phyloP scores from a whole-genome alignment of 345 rosid species.

The Citrus cavaleriei region DNA sequence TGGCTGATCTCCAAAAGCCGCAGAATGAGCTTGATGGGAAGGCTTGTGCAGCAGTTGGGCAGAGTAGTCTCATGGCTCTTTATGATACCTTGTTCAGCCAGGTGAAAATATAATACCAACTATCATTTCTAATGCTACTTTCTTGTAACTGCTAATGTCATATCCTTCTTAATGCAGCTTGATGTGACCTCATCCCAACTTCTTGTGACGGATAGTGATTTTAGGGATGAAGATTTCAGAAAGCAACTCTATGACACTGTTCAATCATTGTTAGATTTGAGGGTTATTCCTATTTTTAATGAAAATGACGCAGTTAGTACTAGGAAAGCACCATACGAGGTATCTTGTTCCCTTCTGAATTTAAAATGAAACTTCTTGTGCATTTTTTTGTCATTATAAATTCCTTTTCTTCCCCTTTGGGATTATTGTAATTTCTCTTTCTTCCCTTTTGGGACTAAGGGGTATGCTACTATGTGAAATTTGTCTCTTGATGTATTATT shows the following conservation, averaged over 20 bases:
- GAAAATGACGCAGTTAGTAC: conserved; percentile 67
- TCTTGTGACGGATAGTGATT: conserved; percentile 59
- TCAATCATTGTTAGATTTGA: conserved; percentile 35
- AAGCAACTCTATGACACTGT: conserved; percentile 48
- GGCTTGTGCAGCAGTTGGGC: conserved; percentile 66
- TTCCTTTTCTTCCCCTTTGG: neutral
- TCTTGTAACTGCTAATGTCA: conserved; percentile 3
- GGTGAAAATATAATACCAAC: conserved; percentile 13
- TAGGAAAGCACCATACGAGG: conserved; percentile 62
- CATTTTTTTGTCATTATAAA: neutral
- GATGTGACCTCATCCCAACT: conserved; percentile 59
- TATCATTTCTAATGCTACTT: neutral
- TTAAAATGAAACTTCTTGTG: neutral
- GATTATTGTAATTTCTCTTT: neutral
- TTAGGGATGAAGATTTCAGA: conserved; percentile 44
- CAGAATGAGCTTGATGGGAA: conserved; percentile 52
- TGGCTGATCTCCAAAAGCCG: conserved; percentile 60
- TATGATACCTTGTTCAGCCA: conserved; percentile 56
- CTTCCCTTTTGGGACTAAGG: neutral
- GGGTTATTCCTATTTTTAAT: conserved; percentile 55
- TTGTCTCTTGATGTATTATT: neutral
- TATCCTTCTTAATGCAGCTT: conserved; percentile 38
- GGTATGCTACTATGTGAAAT: neutral
- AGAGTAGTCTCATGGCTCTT: conserved; percentile 56
- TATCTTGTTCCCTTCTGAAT: conserved; percentile 6